A percentile compares a stretch with the other conserved stretches of the same genome.
Conservation (phyloP, 2,329 filamentous ascomycete genomes). For the Alternaria novae-zelandiae region DNA sequence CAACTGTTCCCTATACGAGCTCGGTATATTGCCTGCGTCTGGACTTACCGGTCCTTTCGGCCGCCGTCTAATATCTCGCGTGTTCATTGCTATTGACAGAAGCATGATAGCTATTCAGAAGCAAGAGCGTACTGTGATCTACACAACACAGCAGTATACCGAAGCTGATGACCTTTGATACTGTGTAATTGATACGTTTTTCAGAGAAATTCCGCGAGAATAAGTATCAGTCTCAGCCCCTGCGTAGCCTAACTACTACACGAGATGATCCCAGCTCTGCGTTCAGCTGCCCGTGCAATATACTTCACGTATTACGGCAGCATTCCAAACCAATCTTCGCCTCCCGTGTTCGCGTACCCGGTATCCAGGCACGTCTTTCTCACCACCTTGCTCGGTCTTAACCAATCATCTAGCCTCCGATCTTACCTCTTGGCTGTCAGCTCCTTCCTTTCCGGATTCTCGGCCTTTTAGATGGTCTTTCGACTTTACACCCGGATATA, state of each 20-base stretch:
- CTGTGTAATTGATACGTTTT: background rate
- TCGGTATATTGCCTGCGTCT: slow-evolving; percentile 12
- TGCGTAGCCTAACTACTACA: slow-evolving; percentile 2
- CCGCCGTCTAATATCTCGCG: background rate
- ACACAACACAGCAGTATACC: background rate
- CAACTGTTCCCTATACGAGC: background rate
- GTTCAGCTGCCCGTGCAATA: slow-evolving; percentile 29
- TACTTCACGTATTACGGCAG: slow-evolving; percentile 24
- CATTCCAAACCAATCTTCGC: slow-evolving; percentile 8
- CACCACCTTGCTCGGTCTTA: background rate
- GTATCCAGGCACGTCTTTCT: slow-evolving; percentile 9
- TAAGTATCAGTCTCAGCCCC: background rate
- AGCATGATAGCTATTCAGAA: background rate
- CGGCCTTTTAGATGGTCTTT: background rate
- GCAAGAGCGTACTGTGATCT: background rate
- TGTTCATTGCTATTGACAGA: background rate
- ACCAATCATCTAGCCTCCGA: slow-evolving; percentile 24
- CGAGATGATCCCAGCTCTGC: slow-evolving; percentile 8
- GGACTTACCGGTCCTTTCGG: slow-evolving; percentile 1
- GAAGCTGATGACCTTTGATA: background rate
- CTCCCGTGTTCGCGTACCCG: slow-evolving; percentile 23
- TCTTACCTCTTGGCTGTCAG: slow-evolving; percentile 24
- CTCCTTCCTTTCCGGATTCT: slow-evolving; percentile 19
- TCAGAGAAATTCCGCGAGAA: too few relatives aligned
- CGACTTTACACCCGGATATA: background rate